A percentile compares a stretch with the other conserved stretches of the same genome.
phyloP scores from a whole-genome alignment of 2,329 filamentous ascomycete species.

The Penicillium sp. region DNA sequence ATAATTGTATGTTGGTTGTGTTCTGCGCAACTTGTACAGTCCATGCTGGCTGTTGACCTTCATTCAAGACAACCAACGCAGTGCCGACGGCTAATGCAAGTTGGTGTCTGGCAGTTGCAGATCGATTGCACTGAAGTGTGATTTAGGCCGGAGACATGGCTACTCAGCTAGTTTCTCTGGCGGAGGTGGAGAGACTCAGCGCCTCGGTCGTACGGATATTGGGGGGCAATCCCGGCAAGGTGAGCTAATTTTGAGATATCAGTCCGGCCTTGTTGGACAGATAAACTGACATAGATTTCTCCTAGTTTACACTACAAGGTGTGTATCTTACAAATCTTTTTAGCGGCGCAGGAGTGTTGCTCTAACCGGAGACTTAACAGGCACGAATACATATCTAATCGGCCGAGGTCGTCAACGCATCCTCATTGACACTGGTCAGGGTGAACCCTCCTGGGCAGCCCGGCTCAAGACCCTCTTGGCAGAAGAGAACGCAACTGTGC shows the following conservation, averaged over 20 bases:
- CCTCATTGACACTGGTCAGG: constrained; percentile 84
- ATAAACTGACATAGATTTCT: too few species aligned
- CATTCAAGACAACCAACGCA: too few species aligned
- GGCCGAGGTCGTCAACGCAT: constrained; percentile 65
- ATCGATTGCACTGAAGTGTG: too few species aligned
- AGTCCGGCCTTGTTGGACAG: too few species aligned
- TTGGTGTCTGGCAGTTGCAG: too few species aligned
- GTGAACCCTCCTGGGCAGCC: constrained; percentile 62
- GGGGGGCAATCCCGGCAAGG: constrained; percentile 86
- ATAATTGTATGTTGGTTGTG: too few species aligned
- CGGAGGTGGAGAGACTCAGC: constrained; percentile 68
- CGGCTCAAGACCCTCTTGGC: constrained; percentile 57
- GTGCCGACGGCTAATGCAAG: too few species aligned
- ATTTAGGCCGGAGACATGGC: constrained; percentile 50
- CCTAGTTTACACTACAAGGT: constrained; percentile 57
- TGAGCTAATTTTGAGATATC: too few species aligned
- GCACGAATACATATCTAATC: constrained; percentile 91
- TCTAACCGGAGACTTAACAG: constrained; percentile 27
- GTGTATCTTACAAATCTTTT: constrained; percentile 4
- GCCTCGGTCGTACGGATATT: constrained; percentile 72
- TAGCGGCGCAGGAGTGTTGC: too few species aligned
- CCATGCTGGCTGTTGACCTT: too few species aligned
- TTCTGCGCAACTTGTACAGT: too few species aligned
- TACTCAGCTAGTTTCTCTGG: constrained; percentile 54
- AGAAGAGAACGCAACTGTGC: constrained; percentile 59